Conservation (phyloP, 768 basidiomycete species). For the Auriscalpium microsporum region DNA sequence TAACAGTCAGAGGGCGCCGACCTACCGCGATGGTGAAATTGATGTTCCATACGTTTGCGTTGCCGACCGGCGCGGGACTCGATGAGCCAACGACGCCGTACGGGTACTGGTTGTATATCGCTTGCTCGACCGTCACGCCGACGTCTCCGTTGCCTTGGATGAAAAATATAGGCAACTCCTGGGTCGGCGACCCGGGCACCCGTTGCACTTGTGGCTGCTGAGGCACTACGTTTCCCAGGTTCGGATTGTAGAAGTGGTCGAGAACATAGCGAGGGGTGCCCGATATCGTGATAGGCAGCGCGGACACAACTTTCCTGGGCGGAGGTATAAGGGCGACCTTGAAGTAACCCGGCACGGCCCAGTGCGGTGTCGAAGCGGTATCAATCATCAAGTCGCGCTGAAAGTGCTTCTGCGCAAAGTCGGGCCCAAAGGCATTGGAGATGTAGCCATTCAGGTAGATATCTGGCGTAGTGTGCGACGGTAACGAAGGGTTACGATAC, state of each 20-base stretch:
- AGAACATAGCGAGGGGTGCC: background rate
- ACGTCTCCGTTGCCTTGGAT: constrained; percentile 11
- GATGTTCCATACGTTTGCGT: constrained; percentile 4
- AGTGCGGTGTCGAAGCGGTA: background rate
- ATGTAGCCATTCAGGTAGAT: background rate
- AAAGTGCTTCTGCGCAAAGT: background rate
- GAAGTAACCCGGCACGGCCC: background rate
- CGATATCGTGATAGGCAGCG: too few species aligned
- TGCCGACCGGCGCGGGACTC: constrained; percentile 6
- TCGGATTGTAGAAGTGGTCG: constrained; percentile 5
- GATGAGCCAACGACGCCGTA: constrained; percentile 5
- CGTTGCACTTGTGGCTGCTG: constrained; percentile 9
- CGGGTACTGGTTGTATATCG: constrained; percentile 6
- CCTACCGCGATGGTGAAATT: constrained; percentile 13
- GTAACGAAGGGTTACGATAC: too few species aligned
- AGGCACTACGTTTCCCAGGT: constrained; percentile 7
- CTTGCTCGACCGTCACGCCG: constrained; percentile 13
- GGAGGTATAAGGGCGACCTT: too few species aligned
- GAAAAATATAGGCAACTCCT: constrained; percentile 14
- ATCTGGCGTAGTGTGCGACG: background rate
- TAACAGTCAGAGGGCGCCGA: background rate
- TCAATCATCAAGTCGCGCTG: background rate
- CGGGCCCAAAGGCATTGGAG: background rate
- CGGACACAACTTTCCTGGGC: too few species aligned
- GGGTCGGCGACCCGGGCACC: constrained; percentile 10